A percentile compares a stretch with the other conserved stretches of the same genome.
phyloP scores from a whole-genome alignment of 2,329 filamentous ascomycete species.

The Tolypocladium amazonense region DNA sequence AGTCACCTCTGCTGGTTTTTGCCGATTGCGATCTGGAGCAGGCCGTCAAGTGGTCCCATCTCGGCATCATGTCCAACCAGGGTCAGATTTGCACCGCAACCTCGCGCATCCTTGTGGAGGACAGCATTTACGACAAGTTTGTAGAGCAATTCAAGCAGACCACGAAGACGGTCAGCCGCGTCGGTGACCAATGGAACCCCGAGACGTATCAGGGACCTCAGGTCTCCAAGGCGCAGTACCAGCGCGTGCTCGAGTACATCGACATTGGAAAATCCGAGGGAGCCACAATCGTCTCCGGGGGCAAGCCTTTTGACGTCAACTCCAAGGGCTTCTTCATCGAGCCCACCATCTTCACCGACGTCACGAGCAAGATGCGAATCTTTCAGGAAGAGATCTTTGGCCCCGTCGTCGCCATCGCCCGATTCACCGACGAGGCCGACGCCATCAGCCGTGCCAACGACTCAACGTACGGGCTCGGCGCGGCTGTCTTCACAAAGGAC shows the following conservation, averaged over 20 bases:
- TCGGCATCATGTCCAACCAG: constrained; percentile 47
- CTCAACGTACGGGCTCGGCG: constrained; percentile 50
- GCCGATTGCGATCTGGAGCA: constrained; percentile 56
- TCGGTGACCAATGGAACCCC: constrained; percentile 61
- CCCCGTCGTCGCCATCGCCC: constrained; percentile 29
- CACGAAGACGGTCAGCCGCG: constrained; percentile 46
- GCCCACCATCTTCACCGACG: constrained; percentile 33
- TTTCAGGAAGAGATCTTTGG: constrained; percentile 37
- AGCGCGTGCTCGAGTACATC: constrained; percentile 60
- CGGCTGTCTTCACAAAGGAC: constrained; percentile 51
- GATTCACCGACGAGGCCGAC: constrained; percentile 31
- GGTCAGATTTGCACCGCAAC: constrained; percentile 60
- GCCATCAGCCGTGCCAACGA: constrained; percentile 34
- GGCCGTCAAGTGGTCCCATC: constrained; percentile 49
- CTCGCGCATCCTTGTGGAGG: constrained; percentile 54
- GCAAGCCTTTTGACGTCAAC: constrained; percentile 31
- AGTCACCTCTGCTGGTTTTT: constrained; percentile 54
- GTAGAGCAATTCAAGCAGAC: constrained; percentile 49
- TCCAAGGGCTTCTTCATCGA: constrained; percentile 33
- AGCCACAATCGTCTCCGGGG: constrained; percentile 54
- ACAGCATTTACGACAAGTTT: constrained; percentile 51
- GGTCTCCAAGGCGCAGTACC: constrained; percentile 60
- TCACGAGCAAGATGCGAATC: constrained; percentile 30
- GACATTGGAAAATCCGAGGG: constrained; percentile 61
- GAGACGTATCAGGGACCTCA: constrained; percentile 66